These are phyloP conservation scores for Talaromyces marneffei DNA, from an alignment of 2,329 filamentous ascomycete species.

Conservation along the genomic window DNA sequence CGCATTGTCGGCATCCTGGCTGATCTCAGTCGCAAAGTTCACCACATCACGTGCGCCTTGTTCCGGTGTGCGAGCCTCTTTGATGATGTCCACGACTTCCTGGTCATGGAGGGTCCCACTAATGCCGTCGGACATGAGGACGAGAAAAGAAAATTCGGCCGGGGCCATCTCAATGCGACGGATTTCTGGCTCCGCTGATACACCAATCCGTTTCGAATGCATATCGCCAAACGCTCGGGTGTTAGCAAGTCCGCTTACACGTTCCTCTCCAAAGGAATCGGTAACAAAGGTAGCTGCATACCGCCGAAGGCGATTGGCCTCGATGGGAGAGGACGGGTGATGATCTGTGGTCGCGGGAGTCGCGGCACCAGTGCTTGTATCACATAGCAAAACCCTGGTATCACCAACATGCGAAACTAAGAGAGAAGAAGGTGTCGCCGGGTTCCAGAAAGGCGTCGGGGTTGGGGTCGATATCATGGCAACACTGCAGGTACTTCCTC, in stretches of 20 bases:
- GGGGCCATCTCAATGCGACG: conserved; percentile 70
- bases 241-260: conserved; percentile 88
- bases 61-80: conserved; percentile 87
- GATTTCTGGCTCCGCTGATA: conserved; percentile 89
- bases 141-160: conserved; percentile 82
- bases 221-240: conserved; percentile 93
- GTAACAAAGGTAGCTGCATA: conserved; percentile 85
- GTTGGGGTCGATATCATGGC: conserved; percentile 89
- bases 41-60: conserved; percentile 75
- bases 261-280: conserved; percentile 95
- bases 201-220: conserved; percentile 81
- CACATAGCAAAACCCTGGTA: conserved; percentile 82
- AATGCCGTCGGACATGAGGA: conserved; percentile 83
- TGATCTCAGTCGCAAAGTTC: conserved; percentile 81
- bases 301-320: conserved; percentile 74
- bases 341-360: conserved; percentile 84
- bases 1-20: conserved; percentile 57
- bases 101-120: conserved; percentile 82
- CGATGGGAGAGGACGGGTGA: conserved; percentile 79
- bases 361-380: conserved; percentile 73
- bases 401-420: conserved; percentile 89
- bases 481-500: conserved; percentile 85
- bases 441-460: conserved; percentile 91
- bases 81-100: conserved; percentile 92
- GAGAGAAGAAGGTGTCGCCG: conserved; percentile 73